phyloP scores from a whole-genome alignment of 2,329 filamentous ascomycete species.

The Incumbomyces delicatus region DNA sequence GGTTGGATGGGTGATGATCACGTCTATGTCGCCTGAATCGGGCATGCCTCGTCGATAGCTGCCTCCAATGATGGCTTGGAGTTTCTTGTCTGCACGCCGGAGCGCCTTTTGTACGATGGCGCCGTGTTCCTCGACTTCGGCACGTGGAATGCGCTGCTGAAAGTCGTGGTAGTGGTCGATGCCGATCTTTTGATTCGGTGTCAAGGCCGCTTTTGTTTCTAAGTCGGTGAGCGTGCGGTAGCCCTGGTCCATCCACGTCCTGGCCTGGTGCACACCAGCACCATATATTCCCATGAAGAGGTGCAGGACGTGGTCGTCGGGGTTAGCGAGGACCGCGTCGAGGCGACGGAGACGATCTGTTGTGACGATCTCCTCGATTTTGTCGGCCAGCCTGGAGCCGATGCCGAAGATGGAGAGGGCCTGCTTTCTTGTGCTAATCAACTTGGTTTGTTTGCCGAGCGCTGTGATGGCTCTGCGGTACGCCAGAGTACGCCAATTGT shows the following conservation, averaged over 20 bases:
- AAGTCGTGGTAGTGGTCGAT: constrained; percentile 75
- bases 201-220: constrained; percentile 49
- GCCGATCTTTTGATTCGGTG: constrained; percentile 61
- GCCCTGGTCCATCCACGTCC: constrained; percentile 67
- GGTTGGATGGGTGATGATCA: constrained; percentile 63
- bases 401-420: constrained; percentile 60
- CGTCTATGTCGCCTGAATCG: constrained; percentile 71
- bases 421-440: constrained; percentile 59
- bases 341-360: constrained; percentile 64
- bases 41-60: constrained; percentile 73
- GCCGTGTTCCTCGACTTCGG: constrained; percentile 63
- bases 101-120: constrained; percentile 53
- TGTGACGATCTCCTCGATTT: constrained; percentile 79
- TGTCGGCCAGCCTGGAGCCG: constrained; percentile 62
- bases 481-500: constrained; percentile 64
- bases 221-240: constrained; percentile 67
- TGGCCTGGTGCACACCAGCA: constrained; percentile 60
- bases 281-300: constrained; percentile 72
- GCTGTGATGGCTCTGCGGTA: constrained; percentile 72
- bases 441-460: constrained; percentile 54
- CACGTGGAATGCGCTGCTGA: constrained; percentile 63
- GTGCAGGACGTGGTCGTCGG: constrained; percentile 54
- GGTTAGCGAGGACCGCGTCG: constrained; percentile 59
- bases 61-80: constrained; percentile 67
- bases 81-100: constrained; percentile 48